phyloP scores from a whole-genome alignment of 768 basidiomycete genomes.

The Chiua virens region DNA sequence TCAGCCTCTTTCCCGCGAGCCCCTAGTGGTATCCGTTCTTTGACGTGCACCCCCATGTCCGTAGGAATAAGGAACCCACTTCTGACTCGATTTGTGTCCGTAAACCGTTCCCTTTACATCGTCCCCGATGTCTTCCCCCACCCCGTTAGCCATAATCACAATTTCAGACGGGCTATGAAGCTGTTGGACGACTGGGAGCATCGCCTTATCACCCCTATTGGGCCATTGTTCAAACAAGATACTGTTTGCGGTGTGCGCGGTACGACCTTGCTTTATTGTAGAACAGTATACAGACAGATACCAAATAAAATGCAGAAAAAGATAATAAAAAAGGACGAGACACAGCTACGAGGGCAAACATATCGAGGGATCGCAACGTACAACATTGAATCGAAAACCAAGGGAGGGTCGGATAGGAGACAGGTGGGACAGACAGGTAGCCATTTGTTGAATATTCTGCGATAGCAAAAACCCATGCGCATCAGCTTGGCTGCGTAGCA shows the following conservation, averaged over 20 bases:
- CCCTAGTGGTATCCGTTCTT: slow-evolving; percentile 3
- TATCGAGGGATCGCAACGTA: slow-evolving; percentile 32
- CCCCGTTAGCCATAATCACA: neutral
- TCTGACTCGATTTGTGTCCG: neutral
- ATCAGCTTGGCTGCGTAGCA: neutral
- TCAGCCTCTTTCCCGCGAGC: slow-evolving; percentile 1
- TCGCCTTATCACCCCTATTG: neutral
- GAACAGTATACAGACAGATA: slow-evolving; percentile 28
- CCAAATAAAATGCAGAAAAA: slow-evolving; percentile 27
- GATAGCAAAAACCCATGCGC: neutral
- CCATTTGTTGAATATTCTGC: neutral
- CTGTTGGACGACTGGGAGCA: too few species aligned
- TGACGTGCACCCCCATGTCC: neutral
- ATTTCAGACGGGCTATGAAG: too few species aligned
- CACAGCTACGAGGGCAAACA: slow-evolving; percentile 18
- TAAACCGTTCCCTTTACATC: neutral
- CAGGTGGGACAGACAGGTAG: neutral
- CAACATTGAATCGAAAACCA: slow-evolving; percentile 17
- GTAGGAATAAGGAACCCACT: neutral
- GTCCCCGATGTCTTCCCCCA: slow-evolving; percentile 3
- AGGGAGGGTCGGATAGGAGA: slow-evolving; percentile 10
- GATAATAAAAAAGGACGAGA: slow-evolving; percentile 19
- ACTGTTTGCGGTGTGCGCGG: too few species aligned
- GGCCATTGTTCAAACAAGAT: too few species aligned
- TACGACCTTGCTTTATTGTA: slow-evolving; percentile 14